A percentile compares a stretch with the other conserved stretches of the same genome.
phyloP scores from a whole-genome alignment of 257 asterid species.

The Anisodus tanguticus region DNA sequence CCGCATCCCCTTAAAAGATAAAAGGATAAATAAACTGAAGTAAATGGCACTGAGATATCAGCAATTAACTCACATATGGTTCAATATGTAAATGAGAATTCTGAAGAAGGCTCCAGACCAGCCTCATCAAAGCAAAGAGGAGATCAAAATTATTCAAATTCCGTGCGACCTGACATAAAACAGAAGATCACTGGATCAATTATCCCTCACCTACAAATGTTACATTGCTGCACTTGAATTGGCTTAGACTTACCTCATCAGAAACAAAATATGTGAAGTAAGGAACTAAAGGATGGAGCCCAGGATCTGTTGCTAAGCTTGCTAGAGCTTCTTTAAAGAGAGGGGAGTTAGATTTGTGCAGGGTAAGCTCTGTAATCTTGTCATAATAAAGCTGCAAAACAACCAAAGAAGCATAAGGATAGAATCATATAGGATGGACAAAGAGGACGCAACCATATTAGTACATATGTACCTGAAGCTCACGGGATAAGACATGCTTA shows the following conservation, averaged over 20 bases:
- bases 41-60: conserved; percentile 15
- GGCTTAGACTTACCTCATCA: conserved; percentile 68
- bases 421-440: conserved; percentile 32
- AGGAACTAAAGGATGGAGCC: conserved; percentile 97
- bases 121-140: conserved; percentile 94
- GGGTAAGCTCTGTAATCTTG: conserved; percentile 86
- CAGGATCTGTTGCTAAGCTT: conserved; percentile 98
- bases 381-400: conserved; percentile 91
- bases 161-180: conserved; percentile 75
- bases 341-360: conserved; percentile 69
- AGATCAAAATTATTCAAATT: conserved; percentile 71
- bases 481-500: conserved; percentile 94
- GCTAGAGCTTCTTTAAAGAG: conserved; percentile 79
- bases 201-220: conserved; percentile 16
- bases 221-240: conserved; percentile 25
- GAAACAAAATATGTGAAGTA: conserved; percentile 90
- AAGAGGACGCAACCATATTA: conserved; percentile 34
- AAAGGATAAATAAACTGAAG: not conserved
- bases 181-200: conserved; percentile 29
- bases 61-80: conserved; percentile 76
- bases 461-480: conserved; percentile 75
- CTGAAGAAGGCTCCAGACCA: conserved; percentile 91
- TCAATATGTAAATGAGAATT: conserved; percentile 91
- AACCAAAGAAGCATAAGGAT: conserved; percentile 33
- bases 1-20: not conserved